Percentiles rank a stretch among this genome's conserved stretches.
Evolutionary conservation across 257 asterid genomes (phyloP).

Genomic region (Solanum piurae): DNA sequence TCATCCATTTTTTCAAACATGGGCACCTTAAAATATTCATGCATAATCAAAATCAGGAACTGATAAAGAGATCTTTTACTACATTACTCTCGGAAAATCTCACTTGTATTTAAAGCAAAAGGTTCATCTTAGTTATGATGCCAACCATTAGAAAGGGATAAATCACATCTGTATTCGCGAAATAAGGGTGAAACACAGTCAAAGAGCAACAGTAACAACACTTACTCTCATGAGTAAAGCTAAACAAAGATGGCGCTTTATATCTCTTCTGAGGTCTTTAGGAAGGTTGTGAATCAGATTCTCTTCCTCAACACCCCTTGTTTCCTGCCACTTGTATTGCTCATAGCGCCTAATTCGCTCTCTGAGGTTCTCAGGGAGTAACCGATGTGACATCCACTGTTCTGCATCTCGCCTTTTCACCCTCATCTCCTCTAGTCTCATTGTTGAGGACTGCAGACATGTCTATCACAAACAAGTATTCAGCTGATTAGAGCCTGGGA

Average conservation of each 20-base stretch:
- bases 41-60: background rate
- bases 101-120: background rate
- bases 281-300: slow-evolving; percentile 76
- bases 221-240: slow-evolving; percentile 79
- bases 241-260: slow-evolving; percentile 87
- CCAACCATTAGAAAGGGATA: background rate
- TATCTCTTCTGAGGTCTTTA: slow-evolving; percentile 91
- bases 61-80: background rate
- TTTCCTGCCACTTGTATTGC: slow-evolving; percentile 95
- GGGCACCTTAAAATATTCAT: slow-evolving; percentile 54
- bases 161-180: background rate
- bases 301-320: slow-evolving; percentile 94
- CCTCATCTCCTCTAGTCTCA: slow-evolving; percentile 93
- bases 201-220: background rate
- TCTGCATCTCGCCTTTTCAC: slow-evolving; percentile 95
- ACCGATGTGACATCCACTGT: slow-evolving; percentile 96
- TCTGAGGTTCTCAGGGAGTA: slow-evolving; percentile 72
- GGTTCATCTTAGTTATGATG: background rate
- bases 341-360: slow-evolving; percentile 80
- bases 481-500: slow-evolving; percentile 2
- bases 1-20: slow-evolving; percentile 96
- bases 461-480: slow-evolving; percentile 46
- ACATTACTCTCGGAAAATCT: background rate
- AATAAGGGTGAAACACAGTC: background rate
- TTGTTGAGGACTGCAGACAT: slow-evolving; percentile 79